Evolutionary conservation across 2,329 filamentous ascomycete genomes (phyloP).

Genomic region (Trichoderma koningiopsis): DNA sequence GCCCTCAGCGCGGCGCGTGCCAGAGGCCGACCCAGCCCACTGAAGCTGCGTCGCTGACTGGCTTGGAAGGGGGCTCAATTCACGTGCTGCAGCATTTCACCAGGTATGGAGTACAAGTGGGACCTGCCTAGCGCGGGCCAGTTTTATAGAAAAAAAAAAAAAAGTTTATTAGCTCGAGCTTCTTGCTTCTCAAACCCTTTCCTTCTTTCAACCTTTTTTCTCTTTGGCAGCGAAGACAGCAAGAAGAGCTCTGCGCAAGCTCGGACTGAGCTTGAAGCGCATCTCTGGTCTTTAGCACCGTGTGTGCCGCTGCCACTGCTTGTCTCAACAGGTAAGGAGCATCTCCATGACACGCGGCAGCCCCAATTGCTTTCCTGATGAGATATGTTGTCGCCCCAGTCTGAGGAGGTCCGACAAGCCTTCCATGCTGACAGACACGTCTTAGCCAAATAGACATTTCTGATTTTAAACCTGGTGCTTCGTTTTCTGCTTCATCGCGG

Average conservation of each 20-base stretch:
- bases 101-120: constrained; percentile 22
- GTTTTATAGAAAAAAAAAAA: constrained; percentile 20
- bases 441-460: constrained; percentile 60
- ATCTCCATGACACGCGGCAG: background rate
- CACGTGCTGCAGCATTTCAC: constrained; percentile 24
- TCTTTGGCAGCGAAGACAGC: background rate
- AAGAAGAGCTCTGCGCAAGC: constrained; percentile 2
- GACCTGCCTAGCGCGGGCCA: constrained; percentile 6
- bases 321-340: constrained; percentile 2
- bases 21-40: background rate
- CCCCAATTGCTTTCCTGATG: constrained; percentile 40
- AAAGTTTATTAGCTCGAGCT: constrained; percentile 20
- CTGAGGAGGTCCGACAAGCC: constrained; percentile 52
- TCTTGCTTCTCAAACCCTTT: background rate
- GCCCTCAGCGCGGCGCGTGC: constrained; percentile 1
- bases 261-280: background rate
- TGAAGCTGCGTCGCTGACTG: constrained; percentile 9
- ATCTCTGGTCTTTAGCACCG: background rate
- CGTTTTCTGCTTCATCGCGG: constrained; percentile 21
- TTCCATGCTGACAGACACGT: constrained; percentile 54
- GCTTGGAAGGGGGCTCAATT: constrained; percentile 12
- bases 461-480: constrained; percentile 40
- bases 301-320: background rate
- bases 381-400: constrained; percentile 54
- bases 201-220: background rate